Evolutionary conservation across 306 rosid species (phyloP), one percentile per base, ranked within the genome.

Genomic region (Dalbergia cochinchinensis): DNA sequence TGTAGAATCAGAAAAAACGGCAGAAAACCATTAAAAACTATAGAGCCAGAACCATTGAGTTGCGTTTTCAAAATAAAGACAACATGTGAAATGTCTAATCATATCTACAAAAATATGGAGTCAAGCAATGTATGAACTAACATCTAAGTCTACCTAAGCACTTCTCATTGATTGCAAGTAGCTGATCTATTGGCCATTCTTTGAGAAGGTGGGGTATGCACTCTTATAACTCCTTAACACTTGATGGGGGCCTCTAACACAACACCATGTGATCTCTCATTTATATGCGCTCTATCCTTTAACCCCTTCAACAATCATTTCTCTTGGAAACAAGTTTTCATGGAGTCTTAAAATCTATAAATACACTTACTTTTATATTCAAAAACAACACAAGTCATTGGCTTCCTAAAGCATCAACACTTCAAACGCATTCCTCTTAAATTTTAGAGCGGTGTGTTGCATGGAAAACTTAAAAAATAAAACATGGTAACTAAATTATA

Each of bases 201-300:
- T 20, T 31, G 0, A 15, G 34, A 26, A n/a, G 41, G 26, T 34
- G 48, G 26, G 16, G 6, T 22, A 58, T 13, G 48, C 42, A 45
- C 42, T 68, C 26, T 26, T 26, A 26, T 26, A 26, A 26, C 31
- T 26, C 31, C 31, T 2, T 26, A 26, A 26, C 1, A 1, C 31
- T 26, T 26, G 41, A 37, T 37, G 7, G 41, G 41, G 41, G 41
- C 64, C 53, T 35, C 44, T 16, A 44, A 11, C 61, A 85, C 85
- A 78, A 55, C 22, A 53, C 59, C 88, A 76, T 57, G 87, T 88
- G 91, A 80, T 12, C 67, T 58, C 22, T 51, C 14, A 69, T 41
- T 33, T 3, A 12, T 16, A 71, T 58, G 72, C 31, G n/a, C 54
- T 41, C 22, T 2, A 53, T 39, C 39, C 35, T 18, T 53, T 14